Percentiles rank a stretch among this genome's conserved stretches.
phyloP scores from a whole-genome alignment of 2,329 filamentous ascomycete genomes.

The Ascochyta lentis region DNA sequence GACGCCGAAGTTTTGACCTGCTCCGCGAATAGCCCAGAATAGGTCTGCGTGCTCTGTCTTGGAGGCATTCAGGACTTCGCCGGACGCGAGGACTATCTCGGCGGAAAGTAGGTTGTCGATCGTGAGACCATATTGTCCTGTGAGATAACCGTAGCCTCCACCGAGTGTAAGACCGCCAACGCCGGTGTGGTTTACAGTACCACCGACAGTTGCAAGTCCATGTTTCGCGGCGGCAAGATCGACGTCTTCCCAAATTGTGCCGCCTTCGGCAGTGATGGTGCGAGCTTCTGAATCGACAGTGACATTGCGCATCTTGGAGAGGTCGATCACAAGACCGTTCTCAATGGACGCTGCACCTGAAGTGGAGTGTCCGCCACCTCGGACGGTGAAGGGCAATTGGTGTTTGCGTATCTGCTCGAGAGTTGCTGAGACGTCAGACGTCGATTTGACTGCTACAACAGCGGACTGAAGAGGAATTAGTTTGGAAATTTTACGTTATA shows the following conservation, averaged over 20 bases:
- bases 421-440: conserved; percentile 23
- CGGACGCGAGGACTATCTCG: conserved; percentile 45
- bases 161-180: conserved; percentile 63
- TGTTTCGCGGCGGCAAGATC: conserved; percentile 59
- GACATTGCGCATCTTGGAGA: conserved; percentile 59
- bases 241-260: conserved; percentile 62
- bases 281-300: conserved; percentile 55
- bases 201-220: conserved; percentile 65
- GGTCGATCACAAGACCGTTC: conserved; percentile 63
- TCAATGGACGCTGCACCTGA: conserved; percentile 58
- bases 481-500: background rate
- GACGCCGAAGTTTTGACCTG: conserved; percentile 47
- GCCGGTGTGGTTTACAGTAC: conserved; percentile 68
- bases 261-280: conserved; percentile 59
- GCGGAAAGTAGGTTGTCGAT: conserved; percentile 53
- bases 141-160: conserved; percentile 66
- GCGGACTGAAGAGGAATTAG: conserved; percentile 3
- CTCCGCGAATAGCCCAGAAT: conserved; percentile 51
- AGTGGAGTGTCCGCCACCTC: conserved; percentile 64
- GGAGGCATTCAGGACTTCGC: conserved; percentile 44
- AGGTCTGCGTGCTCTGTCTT: conserved; percentile 35
- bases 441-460: conserved; percentile 19
- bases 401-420: conserved; percentile 32
- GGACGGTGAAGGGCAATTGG: conserved; percentile 58
- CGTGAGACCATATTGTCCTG: conserved; percentile 61